Base-by-base conservation (phyloP, 805 yeast genomes). In the Blastobotrys mokoenaii region DNA sequence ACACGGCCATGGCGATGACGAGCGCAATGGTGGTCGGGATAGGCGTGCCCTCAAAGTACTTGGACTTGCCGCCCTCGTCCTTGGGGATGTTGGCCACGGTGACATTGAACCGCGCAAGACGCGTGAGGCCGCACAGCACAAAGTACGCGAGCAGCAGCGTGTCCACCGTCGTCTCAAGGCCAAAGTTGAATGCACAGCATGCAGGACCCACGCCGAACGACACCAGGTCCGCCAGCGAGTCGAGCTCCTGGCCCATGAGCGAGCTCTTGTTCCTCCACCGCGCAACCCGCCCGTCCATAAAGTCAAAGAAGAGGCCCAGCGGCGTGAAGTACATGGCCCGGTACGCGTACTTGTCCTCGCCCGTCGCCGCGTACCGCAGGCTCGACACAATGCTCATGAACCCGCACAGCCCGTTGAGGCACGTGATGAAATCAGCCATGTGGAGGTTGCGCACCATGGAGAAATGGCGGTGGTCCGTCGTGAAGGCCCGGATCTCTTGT, bases 161-260 rank as follows among this genome's bases (percentile, higher is more conserved):
- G 61, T 93, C 98, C 12, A 80, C 61, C 0, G 95, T 83, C 3
- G 96, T 70, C 58, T 85, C 85, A 62, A 89, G 78, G 3, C 98
- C 98, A 60, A 89, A 77, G 39, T 89, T 79, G 63, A 88, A 93
- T 3, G 95, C 98, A 63, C 86, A 81, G 12, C 87, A 73, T 3
- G 96, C 95, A 1, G 98, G 98, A 1, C 95, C 89, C 30, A 90
- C 96, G 51, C 97, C 95, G 63, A 93, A 93, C 10, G 96, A 85
- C 32, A 90, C 77, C 58, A 93, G 76, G 66, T 93, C 98, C 17
- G 98, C 98, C 56, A 93, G 74, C 1, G 97, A 89, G 62, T 93
- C 98, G 58, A 93, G 76, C 68, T 93, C 98, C 66, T 93, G 97
- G 49, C 98, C 98, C 84, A 93, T 85, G 45, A 93, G 73, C 10